Evolutionary conservation across 768 basidiomycete genomes (phyloP).

Genomic region (Amanita molliuscula): DNA sequence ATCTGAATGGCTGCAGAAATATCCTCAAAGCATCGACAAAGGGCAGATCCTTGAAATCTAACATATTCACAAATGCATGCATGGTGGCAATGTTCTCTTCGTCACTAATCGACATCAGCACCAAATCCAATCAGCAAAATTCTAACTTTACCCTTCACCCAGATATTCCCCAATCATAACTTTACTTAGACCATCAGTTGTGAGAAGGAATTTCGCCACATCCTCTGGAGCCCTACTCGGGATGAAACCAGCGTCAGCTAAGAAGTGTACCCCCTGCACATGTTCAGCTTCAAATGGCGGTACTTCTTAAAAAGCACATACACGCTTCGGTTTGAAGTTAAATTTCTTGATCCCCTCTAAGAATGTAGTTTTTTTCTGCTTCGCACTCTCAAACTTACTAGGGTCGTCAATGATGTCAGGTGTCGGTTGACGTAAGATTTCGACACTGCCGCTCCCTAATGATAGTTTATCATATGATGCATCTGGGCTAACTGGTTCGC

Average conservation of each 20-base stretch:
- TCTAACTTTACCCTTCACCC: constrained; percentile 75
- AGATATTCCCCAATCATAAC: constrained; percentile 96
- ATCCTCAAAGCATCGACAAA: constrained; percentile 87
- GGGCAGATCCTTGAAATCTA: constrained; percentile 72
- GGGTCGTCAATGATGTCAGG: constrained; percentile 88
- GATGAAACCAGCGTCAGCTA: constrained; percentile 85
- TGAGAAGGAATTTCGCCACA: constrained; percentile 76
- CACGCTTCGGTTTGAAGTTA: constrained; percentile 97
- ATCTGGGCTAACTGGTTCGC: constrained; percentile 47
- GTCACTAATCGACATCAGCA: constrained; percentile 41
- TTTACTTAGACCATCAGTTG: constrained; percentile 90
- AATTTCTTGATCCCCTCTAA: constrained; percentile 96
- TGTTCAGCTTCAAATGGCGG: background rate
- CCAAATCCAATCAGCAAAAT: background rate
- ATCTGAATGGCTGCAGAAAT: constrained; percentile 91
- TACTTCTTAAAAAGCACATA: constrained; percentile 22
- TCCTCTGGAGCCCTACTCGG: constrained; percentile 58
- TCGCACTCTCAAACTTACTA: constrained; percentile 85
- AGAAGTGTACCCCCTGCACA: constrained; percentile 75
- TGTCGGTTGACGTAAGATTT: constrained; percentile 54
- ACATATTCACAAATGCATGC: constrained; percentile 93
- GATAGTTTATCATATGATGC: constrained; percentile 46
- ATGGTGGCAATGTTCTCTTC: constrained; percentile 85
- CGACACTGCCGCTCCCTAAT: constrained; percentile 33
- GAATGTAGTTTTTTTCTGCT: constrained; percentile 91